Conservation (phyloP, 495 filamentous ascomycete genomes). For the Lophiotrema nucula region DNA sequence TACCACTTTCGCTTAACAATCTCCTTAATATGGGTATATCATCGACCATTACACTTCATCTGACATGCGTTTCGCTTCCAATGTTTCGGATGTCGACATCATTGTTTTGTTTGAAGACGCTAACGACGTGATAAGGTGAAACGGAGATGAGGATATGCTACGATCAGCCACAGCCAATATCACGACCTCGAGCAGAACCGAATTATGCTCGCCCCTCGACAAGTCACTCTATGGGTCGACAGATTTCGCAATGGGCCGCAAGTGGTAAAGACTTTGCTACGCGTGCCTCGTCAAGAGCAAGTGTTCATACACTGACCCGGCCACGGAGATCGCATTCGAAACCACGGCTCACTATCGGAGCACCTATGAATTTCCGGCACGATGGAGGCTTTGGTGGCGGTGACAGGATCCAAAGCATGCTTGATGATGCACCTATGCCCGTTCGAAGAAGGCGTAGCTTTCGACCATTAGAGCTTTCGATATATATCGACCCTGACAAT, state of each 20-base stretch:
- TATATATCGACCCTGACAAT: conserved; percentile 60
- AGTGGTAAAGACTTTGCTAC: conserved; percentile 31
- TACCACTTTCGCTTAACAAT: conserved; percentile 11
- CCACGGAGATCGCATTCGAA: conserved; percentile 27
- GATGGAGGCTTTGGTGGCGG: conserved; percentile 18
- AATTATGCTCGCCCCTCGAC: conserved; percentile 20
- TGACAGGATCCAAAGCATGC: conserved; percentile 24
- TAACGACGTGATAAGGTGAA: conserved; percentile 11
- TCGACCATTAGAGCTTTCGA: conserved; percentile 72
- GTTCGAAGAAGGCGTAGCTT: conserved; percentile 47
- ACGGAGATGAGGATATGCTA: conserved; percentile 34
- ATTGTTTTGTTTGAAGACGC: not conserved
- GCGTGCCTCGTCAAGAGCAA: conserved; percentile 30
- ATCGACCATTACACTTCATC: conserved; percentile 4
- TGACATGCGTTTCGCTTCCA: conserved; percentile 7
- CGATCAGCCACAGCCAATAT: conserved; percentile 27
- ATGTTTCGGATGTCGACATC: conserved; percentile 10
- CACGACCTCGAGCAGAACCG: conserved; percentile 24
- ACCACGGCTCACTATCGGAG: conserved; percentile 28
- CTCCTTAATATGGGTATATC: conserved; percentile 28
- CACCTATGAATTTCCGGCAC: conserved; percentile 31
- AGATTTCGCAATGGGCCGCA: conserved; percentile 31
- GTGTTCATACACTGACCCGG: conserved; percentile 13
- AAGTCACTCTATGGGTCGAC: conserved; percentile 30
- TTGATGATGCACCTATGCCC: conserved; percentile 29